Evolutionary conservation across 2,329 filamentous ascomycete genomes (phyloP).

Genomic region (Rhinocladiella mackenziei): DNA sequence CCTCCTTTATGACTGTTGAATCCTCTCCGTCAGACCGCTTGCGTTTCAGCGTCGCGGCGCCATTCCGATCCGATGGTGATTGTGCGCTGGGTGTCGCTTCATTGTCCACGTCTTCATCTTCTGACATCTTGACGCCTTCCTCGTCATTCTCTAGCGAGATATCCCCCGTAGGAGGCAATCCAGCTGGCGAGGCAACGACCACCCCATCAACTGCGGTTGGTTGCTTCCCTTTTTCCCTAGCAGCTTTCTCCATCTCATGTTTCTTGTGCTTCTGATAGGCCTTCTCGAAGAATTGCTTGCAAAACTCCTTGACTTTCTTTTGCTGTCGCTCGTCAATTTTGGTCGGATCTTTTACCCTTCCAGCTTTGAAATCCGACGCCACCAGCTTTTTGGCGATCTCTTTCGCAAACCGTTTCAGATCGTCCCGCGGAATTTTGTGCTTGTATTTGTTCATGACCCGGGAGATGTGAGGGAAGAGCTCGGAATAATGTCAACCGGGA

Average conservation of each 20-base stretch:
- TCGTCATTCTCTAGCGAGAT: conserved; percentile 28
- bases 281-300: conserved; percentile 81
- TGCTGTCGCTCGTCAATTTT: conserved; percentile 72
- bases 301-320: conserved; percentile 76
- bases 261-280: conserved; percentile 71
- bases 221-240: conserved; percentile 36
- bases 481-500: conserved; percentile 1
- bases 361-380: conserved; percentile 84
- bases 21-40: conserved; percentile 49
- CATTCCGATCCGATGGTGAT: conserved; percentile 20
- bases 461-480: conserved; percentile 83
- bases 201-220: conserved; percentile 32
- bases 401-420: conserved; percentile 62
- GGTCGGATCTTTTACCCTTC: conserved; percentile 77
- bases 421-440: conserved; percentile 78
- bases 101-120: conserved; percentile 40
- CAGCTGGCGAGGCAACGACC: conserved; percentile 26
- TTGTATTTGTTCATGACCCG: conserved; percentile 82
- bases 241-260: conserved; percentile 62
- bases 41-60: conserved; percentile 52
- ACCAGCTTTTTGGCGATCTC: conserved; percentile 84
- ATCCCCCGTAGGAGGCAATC: conserved; percentile 29
- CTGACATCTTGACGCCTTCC: conserved; percentile 41
- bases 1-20: conserved; percentile 24
- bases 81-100: conserved; percentile 32